Conservation (phyloP, 129 eudicot genomes). For the Pulicaria dysenterica region DNA sequence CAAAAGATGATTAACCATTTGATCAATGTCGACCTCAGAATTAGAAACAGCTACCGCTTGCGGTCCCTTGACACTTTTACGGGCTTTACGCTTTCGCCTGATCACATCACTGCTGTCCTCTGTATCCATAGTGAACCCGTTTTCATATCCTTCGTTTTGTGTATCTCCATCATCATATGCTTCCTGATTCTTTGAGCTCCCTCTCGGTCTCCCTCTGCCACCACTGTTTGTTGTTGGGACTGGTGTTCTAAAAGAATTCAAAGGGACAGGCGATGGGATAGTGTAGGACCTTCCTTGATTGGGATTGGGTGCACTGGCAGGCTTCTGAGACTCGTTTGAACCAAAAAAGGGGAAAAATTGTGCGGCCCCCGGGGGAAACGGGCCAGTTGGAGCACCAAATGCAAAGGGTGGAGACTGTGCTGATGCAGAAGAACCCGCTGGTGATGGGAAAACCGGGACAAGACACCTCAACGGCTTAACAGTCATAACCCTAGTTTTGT, state of each 20-base stretch:
- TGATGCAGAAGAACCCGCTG: conserved; percentile 28
- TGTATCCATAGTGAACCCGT: conserved; percentile 36
- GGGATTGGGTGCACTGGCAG: conserved; percentile 4
- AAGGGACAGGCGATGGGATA: conserved; percentile 41
- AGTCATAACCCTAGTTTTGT: conserved; percentile 50
- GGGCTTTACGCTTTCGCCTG: conserved; percentile 43
- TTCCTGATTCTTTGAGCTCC: conserved; percentile 36
- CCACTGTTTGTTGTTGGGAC: conserved; percentile 29
- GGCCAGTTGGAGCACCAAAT: conserved; percentile 48
- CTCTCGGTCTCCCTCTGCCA: conserved; percentile 37
- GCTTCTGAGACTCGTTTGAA: conserved; percentile 30
- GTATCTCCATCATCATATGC: conserved; percentile 36
- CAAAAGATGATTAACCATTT: conserved; percentile 32
- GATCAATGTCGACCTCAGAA: conserved; percentile 33
- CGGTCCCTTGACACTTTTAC: conserved; percentile 30
- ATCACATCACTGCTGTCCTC: conserved; percentile 35
- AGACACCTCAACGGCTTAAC: conserved; percentile 58
- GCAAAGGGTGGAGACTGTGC: conserved; percentile 52
- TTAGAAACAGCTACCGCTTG: conserved; percentile 31
- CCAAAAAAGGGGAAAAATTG: conserved; percentile 54
- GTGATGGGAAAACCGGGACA: conserved; percentile 49
- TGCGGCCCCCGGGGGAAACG: conserved; percentile 55
- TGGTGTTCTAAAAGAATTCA: conserved; percentile 33
- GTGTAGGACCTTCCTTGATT: conserved; percentile 24
- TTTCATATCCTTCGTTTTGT: conserved; percentile 30